Evolutionary conservation across 2,329 filamentous ascomycete genomes (phyloP), one percentile per base, ranked within the genome.

Genomic region (Pyricularia grisea): DNA sequence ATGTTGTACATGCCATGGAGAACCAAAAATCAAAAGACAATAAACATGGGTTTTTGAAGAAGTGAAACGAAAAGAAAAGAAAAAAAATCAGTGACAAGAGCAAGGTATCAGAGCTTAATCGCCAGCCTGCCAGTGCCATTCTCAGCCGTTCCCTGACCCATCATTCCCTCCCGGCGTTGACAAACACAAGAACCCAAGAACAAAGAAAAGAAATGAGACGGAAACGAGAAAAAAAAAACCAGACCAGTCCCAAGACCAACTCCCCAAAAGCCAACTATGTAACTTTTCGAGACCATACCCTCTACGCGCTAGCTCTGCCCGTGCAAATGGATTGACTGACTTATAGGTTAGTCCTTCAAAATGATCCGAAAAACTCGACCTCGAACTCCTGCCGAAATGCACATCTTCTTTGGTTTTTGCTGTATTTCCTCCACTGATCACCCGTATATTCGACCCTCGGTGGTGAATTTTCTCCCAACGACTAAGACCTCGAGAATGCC

Each of bases 381-480:
- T 68, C 67, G 23, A 61, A 68, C 67, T 68, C 67, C 67, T 50
- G 60, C 55, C 67, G 65, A 66, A 50, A 50, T 50, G 65, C 65
- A 27, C 36, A 66, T 42, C 30, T 66, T 65, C n/a, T 11, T 66
- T 66, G 27, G 65, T 23, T 66, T 50, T 36, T 66, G 23, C 65
- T 66, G 33, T 66, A 50, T 25, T 42, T 42, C 65, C 31, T 25
- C 65, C 63, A 25, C 31, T 25, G 25, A 36, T 11, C 63, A 65
- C 27, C 27, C 28, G 28, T 20, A 50, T 50, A 50, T 50, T 50
- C 42, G 42, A 20, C 42, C 17, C 17, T n/a, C n/a, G 17, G 10
- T 50, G 20, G 20, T n/a, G 17, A 50, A 50, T n/a, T n/a, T n/a
- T 3, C 17, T 50, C 14, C 42, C 17, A 50, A n/a, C 7, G 42